Evolutionary conservation across 257 asterid species (phyloP), one percentile per base, ranked within the genome.

Genomic region (Datura wrightii): DNA sequence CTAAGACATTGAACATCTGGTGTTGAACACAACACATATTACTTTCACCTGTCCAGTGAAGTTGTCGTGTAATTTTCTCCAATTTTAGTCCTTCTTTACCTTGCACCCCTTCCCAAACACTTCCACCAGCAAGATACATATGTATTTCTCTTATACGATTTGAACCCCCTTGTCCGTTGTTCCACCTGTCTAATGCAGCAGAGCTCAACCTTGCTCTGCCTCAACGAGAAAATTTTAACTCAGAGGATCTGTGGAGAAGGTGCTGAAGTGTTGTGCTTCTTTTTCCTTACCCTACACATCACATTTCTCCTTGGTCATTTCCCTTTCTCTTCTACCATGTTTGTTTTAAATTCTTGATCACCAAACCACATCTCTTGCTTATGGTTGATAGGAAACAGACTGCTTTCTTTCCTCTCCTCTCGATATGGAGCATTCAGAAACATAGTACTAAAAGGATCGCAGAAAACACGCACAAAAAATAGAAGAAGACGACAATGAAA

Each of bases 181-280:
- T 59, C 66, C 82, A 10, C 39, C 65, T 53, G 42, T 70, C 62
- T 34, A 13, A 66, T 42, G n/a, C 60, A 71, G 56, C 86, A 84
- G 82, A 56, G 88, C 84, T 85, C 92, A 88, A 91, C 94, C 91
- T 86, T 89, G 84, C 91, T 94, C 92, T 85, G 86, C 85, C 85
- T 82, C 91, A 86, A 67, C 44, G 63, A 79, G 83, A 82, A 60
- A 80, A 66, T 88, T 84, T 83, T 5, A 83, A 82, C 84, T 81
- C 80, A n/a, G 46, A 76, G 82, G 82, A 52, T 76, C 74, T 39
- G 55, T 37, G 82, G 62, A 86, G 86, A 88, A 48, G 87, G 88
- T 76, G 46, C 87, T 55, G 91, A 88, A 89, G 92, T 44, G 91
- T 84, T 89, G 90, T 86, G 89, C 83, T 52, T 34, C 52, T 67